These are phyloP conservation scores for Dalbergia cultrata DNA, from an alignment of 306 rosid species.

Conservation along the genomic window DNA sequence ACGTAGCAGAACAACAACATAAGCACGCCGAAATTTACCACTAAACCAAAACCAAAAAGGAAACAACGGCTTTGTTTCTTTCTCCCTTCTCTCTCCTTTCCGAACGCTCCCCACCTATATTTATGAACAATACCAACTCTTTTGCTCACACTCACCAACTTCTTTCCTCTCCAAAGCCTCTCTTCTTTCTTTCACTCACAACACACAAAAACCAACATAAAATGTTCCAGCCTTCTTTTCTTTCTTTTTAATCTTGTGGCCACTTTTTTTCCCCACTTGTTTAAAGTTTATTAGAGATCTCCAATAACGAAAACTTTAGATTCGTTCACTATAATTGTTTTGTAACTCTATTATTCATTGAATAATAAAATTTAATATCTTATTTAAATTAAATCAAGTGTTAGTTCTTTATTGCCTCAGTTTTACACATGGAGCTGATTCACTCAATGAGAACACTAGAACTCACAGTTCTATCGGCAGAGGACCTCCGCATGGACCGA, in stretches of 20 bases:
- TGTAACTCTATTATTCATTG: too few species aligned
- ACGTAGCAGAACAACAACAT: too few species aligned
- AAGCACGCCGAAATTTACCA: neutral
- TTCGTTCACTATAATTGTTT: too few species aligned
- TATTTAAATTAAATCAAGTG: too few species aligned
- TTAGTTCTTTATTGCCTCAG: too few species aligned
- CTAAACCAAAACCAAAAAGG: neutral
- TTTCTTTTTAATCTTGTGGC: too few species aligned
- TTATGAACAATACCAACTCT: neutral
- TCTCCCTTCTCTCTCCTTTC: slow-evolving; percentile 17
- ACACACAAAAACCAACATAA: neutral
- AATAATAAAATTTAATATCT: too few species aligned
- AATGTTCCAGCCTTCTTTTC: too few species aligned
- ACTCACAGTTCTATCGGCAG: slow-evolving; percentile 57
- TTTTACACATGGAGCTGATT: neutral
- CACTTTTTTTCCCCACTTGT: too few species aligned
- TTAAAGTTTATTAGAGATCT: too few species aligned
- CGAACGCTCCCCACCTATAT: neutral
- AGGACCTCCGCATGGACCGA: slow-evolving; percentile 51
- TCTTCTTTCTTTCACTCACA: neutral
- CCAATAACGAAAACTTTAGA: too few species aligned
- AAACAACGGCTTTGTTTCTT: slow-evolving; percentile 7
- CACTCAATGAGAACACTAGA: slow-evolving; percentile 44
- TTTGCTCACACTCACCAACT: neutral
- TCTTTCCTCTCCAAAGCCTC: neutral